Conservation (phyloP, 306 rosid species). For the Phaseolus lunatus region DNA sequence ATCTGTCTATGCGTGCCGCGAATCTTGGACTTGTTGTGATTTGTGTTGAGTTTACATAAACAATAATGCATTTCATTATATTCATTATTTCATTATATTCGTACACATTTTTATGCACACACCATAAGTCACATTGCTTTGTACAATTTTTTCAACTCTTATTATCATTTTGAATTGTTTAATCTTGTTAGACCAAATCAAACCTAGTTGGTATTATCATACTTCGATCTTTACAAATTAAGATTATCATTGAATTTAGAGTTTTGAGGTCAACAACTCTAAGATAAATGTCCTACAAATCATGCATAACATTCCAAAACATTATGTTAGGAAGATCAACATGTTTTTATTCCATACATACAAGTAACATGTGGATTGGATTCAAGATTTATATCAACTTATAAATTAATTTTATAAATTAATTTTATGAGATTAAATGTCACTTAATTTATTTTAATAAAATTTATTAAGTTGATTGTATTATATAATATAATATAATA, state of each 20-base stretch:
- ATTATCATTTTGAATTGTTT: neutral
- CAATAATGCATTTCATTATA: neutral
- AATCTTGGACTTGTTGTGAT: neutral
- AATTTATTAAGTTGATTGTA: too few species aligned
- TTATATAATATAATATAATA: too few species aligned
- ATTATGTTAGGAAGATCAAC: neutral
- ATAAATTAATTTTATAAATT: too few species aligned
- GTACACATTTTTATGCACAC: neutral
- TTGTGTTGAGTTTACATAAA: slow-evolving; percentile 10
- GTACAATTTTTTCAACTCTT: neutral
- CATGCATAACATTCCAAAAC: slow-evolving; percentile 4
- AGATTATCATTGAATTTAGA: slow-evolving; percentile 4
- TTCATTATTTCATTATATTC: too few species aligned
- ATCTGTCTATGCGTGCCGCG: neutral
- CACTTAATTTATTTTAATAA: too few species aligned
- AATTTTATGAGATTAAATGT: too few species aligned
- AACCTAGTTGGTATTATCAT: neutral
- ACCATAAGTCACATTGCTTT: neutral
- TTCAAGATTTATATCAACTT: too few species aligned
- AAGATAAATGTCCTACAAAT: neutral
- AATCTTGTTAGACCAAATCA: neutral
- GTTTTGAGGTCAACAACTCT: neutral
- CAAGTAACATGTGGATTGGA: neutral
- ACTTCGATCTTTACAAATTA: neutral
- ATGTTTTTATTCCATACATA: slow-evolving; percentile 3